Evolutionary conservation across 202 grass and related monocot genomes (phyloP).

Genomic region (Dendrocalamus latiflorus): DNA sequence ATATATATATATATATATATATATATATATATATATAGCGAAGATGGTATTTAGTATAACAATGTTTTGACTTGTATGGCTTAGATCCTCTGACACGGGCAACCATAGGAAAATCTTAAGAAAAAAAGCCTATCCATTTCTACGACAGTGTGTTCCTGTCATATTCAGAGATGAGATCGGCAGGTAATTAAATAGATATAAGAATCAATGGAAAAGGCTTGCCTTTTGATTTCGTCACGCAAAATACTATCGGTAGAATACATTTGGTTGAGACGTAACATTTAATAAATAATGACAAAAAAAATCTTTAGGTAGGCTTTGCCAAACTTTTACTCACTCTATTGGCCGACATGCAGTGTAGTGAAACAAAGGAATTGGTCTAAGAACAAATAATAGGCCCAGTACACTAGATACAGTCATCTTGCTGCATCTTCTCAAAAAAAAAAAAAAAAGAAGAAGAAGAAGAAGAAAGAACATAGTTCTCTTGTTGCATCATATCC

Average conservation of each 20-base stretch:
- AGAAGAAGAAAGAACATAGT: too few relatives aligned
- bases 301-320: background rate
- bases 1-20: too few relatives aligned
- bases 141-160: background rate
- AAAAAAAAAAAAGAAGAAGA: too few relatives aligned
- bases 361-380: background rate
- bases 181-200: background rate
- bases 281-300: background rate
- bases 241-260: too few relatives aligned
- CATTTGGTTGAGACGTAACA: background rate
- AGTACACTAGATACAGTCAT: background rate
- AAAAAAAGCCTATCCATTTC: background rate
- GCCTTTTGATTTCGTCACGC: conserved; percentile 24
- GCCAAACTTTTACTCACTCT: conserved; percentile 3
- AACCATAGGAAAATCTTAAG: background rate
- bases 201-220: background rate
- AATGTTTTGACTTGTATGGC: too few relatives aligned
- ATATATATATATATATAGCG: too few relatives aligned
- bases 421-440: too few relatives aligned
- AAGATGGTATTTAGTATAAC: too few relatives aligned
- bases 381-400: background rate
- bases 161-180: conserved; percentile 4
- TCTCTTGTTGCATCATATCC: too few relatives aligned
- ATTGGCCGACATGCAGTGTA: conserved; percentile 9
- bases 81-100: too few relatives aligned